These are phyloP conservation scores for Amylocarpus encephaloides DNA, from an alignment of 2,329 filamentous ascomycete species.

Conservation along the genomic window DNA sequence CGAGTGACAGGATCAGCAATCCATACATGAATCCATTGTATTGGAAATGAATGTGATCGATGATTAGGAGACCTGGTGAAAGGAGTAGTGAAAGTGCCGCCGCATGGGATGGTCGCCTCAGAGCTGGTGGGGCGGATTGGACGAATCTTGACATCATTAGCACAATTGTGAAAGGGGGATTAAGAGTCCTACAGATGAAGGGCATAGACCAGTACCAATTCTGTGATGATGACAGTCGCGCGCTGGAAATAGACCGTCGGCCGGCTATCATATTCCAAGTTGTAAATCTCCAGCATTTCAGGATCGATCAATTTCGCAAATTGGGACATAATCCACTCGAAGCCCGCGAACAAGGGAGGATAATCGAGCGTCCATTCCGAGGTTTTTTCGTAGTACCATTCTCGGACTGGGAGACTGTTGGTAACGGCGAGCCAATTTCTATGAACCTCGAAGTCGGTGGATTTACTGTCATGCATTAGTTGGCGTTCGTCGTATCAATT, in stretches of 20 bases:
- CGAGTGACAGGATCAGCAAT: constrained; percentile 77
- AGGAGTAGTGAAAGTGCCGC: constrained; percentile 84
- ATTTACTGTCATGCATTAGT: constrained; percentile 60
- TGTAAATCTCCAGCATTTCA: constrained; percentile 73
- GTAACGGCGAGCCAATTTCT: constrained; percentile 98
- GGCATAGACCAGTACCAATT: constrained; percentile 77
- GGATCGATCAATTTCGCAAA: constrained; percentile 71
- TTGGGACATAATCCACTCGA: constrained; percentile 89
- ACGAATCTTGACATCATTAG: constrained; percentile 54
- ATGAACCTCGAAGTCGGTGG: constrained; percentile 98
- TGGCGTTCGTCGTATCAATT: neutral
- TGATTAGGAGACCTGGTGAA: constrained; percentile 89
- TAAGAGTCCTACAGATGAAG: constrained; percentile 58
- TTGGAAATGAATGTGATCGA: constrained; percentile 98
- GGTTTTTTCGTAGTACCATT: constrained; percentile 97
- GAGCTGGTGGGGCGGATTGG: constrained; percentile 56
- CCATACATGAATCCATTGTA: constrained; percentile 98
- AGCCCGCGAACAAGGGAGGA: constrained; percentile 94
- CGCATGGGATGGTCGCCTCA: constrained; percentile 74
- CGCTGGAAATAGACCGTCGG: constrained; percentile 92
- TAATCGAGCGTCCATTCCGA: constrained; percentile 99
- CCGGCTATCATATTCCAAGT: constrained; percentile 84
- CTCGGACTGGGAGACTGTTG: constrained; percentile 73
- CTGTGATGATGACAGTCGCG: constrained; percentile 76
- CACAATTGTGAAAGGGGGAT: constrained; percentile 11